These are phyloP conservation scores for Trichoderma sp. DNA, from an alignment of 2,329 filamentous ascomycete genomes.

Conservation along the genomic window DNA sequence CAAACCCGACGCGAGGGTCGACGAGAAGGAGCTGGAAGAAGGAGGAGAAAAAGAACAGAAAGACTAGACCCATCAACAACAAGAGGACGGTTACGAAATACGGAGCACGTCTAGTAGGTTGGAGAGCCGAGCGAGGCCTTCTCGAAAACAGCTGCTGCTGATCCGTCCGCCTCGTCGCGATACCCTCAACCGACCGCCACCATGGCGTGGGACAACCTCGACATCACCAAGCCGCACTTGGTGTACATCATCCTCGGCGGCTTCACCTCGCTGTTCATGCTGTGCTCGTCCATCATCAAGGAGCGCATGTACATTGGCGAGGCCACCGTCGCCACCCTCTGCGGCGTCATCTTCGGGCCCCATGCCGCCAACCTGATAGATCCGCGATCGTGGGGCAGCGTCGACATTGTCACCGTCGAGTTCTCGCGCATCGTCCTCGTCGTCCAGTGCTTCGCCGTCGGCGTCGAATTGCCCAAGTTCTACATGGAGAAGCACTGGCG, in stretches of 20 bases:
- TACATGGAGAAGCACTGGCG: conserved; percentile 99
- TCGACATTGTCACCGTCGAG: conserved; percentile 82
- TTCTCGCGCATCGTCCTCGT: conserved; percentile 87
- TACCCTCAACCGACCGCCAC: conserved; percentile 9
- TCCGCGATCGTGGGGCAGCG: conserved; percentile 72
- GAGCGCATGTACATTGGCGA: conserved; percentile 98
- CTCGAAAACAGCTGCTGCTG: background rate
- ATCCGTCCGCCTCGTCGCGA: background rate
- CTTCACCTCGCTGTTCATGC: conserved; percentile 97
- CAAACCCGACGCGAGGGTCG: background rate
- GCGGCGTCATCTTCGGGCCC: conserved; percentile 85
- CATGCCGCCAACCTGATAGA: conserved; percentile 79
- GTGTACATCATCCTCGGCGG: conserved; percentile 97
- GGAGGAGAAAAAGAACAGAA: background rate
- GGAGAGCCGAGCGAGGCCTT: background rate
- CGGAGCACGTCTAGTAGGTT: background rate
- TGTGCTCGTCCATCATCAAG: conserved; percentile 97
- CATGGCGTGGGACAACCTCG: conserved; percentile 78
- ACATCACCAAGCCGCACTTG: conserved; percentile 91
- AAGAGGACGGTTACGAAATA: background rate
- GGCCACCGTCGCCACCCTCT: conserved; percentile 87
- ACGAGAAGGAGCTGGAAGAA: background rate
- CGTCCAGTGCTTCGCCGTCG: conserved; percentile 88
- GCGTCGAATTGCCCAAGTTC: conserved; percentile 82
- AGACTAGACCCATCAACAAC: background rate